A percentile compares a stretch with the other conserved stretches of the same genome.
Evolutionary conservation across 331 rosid species (phyloP).

Genomic region (Arachis monticola): DNA sequence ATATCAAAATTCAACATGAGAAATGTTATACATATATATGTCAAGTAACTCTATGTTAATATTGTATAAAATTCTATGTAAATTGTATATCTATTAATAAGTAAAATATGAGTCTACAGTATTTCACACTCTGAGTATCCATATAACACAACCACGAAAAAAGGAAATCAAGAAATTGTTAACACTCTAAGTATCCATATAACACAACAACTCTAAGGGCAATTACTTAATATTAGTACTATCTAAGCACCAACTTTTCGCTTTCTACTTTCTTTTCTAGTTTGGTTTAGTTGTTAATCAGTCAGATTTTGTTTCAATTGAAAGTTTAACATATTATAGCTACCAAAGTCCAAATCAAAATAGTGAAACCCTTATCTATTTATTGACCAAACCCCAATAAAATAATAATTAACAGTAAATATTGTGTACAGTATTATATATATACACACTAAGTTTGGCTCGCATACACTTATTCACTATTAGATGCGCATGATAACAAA

Average conservation of each 20-base stretch:
- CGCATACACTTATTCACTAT: no score
- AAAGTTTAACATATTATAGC: slow-evolving; percentile 34
- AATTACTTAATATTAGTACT: slow-evolving; percentile 6
- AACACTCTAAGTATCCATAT: slow-evolving; percentile 5
- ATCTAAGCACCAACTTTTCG: slow-evolving; percentile 28
- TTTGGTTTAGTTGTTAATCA: slow-evolving; percentile 48
- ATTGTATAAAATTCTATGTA: no score
- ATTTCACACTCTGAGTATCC: no score
- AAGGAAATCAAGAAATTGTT: neutral
- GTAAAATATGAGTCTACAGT: no score
- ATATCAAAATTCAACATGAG: no score
- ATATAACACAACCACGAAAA: neutral
- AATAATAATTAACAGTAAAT: neutral
- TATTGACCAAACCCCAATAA: slow-evolving; percentile 32
- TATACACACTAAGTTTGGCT: no score
- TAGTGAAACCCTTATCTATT: slow-evolving; percentile 25
- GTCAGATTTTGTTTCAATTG: slow-evolving; percentile 43
- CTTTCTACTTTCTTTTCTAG: slow-evolving; percentile 26
- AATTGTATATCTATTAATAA: no score
- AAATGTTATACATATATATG: no score
- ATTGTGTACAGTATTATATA: no score
- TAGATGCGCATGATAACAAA: no score
- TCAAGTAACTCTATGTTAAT: no score
- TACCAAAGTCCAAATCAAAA: slow-evolving; percentile 27
- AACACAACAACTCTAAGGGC: slow-evolving; percentile 12